A percentile compares a stretch with the other conserved stretches of the same genome.
These are phyloP conservation scores for Colletotrichum lupini DNA, from an alignment of 2,329 filamentous ascomycete species.

Conservation along the genomic window DNA sequence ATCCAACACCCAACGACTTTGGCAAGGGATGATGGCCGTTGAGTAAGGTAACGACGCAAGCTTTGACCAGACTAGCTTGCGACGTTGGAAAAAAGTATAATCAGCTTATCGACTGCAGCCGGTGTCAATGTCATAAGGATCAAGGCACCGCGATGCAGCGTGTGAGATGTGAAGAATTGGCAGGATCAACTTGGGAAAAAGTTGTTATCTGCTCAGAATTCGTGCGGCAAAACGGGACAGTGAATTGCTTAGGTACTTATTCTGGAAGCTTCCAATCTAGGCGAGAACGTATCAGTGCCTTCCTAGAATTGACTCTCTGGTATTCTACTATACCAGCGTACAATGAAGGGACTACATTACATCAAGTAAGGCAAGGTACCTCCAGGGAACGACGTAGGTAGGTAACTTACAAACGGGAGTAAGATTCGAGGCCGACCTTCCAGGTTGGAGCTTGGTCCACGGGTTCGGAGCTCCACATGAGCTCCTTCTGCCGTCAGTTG, in stretches of 20 bases:
- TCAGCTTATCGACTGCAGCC: not conserved
- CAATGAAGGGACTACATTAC: too few species aligned
- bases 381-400: too few species aligned
- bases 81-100: not conserved
- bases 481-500: conserved; percentile 6
- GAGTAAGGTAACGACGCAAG: not conserved
- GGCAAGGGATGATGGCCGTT: not conserved
- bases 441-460: conserved; percentile 27
- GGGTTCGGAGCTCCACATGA: conserved; percentile 25
- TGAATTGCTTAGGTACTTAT: not conserved
- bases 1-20: not conserved
- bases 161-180: not conserved
- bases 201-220: not conserved
- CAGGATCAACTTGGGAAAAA: not conserved
- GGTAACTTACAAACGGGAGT: not conserved
- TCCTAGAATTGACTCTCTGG: not conserved
- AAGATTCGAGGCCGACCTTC: not conserved
- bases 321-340: not conserved
- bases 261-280: not conserved
- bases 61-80: not conserved
- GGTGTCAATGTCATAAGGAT: not conserved
- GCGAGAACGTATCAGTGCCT: too few species aligned
- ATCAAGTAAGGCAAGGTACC: too few species aligned
- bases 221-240: not conserved
- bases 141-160: not conserved